Base-by-base conservation (phyloP, 2,329 filamentous ascomycete species). In the Pyricularia sp. region DNA sequence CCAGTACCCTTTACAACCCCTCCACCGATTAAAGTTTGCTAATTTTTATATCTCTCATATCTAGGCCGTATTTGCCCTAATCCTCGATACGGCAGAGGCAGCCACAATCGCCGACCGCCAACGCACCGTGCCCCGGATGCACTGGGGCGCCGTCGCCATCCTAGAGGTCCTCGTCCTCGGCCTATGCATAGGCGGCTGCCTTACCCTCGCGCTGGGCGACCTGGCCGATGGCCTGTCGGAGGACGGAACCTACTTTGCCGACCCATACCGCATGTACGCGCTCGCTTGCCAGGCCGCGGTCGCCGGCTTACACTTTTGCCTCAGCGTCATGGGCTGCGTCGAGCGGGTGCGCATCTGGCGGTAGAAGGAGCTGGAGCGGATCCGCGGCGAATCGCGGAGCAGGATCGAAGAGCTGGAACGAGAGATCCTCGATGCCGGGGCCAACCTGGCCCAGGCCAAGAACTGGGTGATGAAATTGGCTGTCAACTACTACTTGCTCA, bases 221-320 rank as follows among this genome's bases (percentile, higher is more conserved):
- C 66, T 68, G 5, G 66, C 66, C 55, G 55, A 68, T n/a, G 31
- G 66, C 31, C 23, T 31, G 9, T 20, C 28, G 30, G 36, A 36
- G n/a, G 31, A 63, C 14, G 66, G 66, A 20, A 33, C 58, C 12
- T 68, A 68, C 58, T 17, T 36, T 25, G 66, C 66, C 55, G 66
- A 68, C 36, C 66, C 66, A 3, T 68, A 68, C 36, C 50, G 66
- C 12, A 68, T 36, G 25, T 68, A 68, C 25, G 66, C 66, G 14
- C 26, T 68, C 6, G 66, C 66, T 12, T 25, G 26, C n/a, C 66
- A 68, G 58, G 66, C 55, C 28, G 30, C 66, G 5, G 66, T 64
- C 11, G 66, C 55, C 4, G 26, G 55, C 5, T 10, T 68, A 26
- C 66, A 68, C 26, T 25, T 68, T 23, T 14, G 59, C 31, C 66